Base-by-base conservation (phyloP, 345 rosid species). In the Eucalyptus regnans region DNA sequence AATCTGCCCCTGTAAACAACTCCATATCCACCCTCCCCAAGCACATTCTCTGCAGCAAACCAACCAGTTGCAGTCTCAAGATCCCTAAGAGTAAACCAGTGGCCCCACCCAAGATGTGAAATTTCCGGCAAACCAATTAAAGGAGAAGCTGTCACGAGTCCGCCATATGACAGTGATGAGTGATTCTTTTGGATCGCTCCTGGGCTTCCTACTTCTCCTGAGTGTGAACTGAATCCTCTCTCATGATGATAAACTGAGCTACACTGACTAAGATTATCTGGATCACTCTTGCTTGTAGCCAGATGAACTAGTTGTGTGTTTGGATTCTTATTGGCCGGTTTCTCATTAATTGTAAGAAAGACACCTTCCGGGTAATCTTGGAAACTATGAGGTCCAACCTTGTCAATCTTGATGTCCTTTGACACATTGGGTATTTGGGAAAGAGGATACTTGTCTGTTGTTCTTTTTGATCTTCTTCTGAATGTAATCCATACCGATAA, bases 11-110 rank as follows among this genome's bases (percentile, higher is more conserved):
- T 93, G 92, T 96, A 96, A 88, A 97, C 99, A 89, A 97, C 94
- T 88, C 99, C 99, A 92, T 97, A 97, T 86, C 99, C 99, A 89
- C 99, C 99, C 91, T 97, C 99, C 54, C 99, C 99, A 71, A 97
- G 89, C 86, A 97, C 97, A 94, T 97, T 97, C 88, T 94, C 97
- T 1, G 95, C 90, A 41, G 97, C 89, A 89, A 97, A 97, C 80
- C 94, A 94, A 88, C 92, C 93, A 12, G 99, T 97, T 11, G 99
- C 98, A 41, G 93, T 91, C 90, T 96, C 94, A 88, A 97, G 99
- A 93, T 97, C 99, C 93, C 99, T 93, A 66, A 97, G 98, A 87
- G 99, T 97, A 92, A 97, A 97, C 98, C 99, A 97, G 88, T 97
- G 99, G 68, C 99, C 99, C 99, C 99, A 97, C 68, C 99, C 99